Base-by-base conservation (phyloP, 306 rosid species). In the Fagus sylvatica region DNA sequence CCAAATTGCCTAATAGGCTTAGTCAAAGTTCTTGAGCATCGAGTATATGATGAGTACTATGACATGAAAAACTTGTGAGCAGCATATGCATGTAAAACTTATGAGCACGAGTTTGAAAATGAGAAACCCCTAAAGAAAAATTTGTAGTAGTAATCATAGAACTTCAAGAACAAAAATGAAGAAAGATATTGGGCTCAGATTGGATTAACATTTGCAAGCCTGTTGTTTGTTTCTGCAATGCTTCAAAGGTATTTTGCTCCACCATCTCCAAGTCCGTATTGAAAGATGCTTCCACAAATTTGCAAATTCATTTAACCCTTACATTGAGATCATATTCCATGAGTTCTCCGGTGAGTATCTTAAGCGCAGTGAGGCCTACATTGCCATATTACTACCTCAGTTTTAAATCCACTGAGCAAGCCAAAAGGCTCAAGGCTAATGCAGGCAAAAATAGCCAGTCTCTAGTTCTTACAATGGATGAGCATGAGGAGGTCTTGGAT, bases 401-500 rank as follows among this genome's bases (percentile, higher is more conserved):
- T 55, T 54, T 78, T 2, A 79, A 74, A 12, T 87, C 88, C 6
- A 77, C 87, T 0, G 57, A 69, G 0, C 4, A 3, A 0, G 97
- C 90, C 7, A 87, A 75, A 34, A 64, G 81, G 1, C 85, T 92
- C 4, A 90, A 71, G 76, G 97, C 93, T 6, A 78, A 83, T 10
- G 88, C 77, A 1, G 81, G 82, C 39, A 80, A 84, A 65, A 74
- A 79, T 8, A 84, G 76, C 78, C 83, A 84, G 55, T 72, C 81
- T 32, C 10, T 84, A 0, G 78, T 85, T 1, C 90, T 90, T 0
- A 80, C 56, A 74, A 71, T 88, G 88, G 97, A 82, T 5, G 89
- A 90, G 34, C 84, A 82, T 10, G 88, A 90, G 71, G 94, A 88
- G 37, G 85, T 92, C 56, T 78, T 73, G 0, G 90, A 91, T 0